phyloP scores from a whole-genome alignment of 257 asterid species.

The Penstemon davidsonii region DNA sequence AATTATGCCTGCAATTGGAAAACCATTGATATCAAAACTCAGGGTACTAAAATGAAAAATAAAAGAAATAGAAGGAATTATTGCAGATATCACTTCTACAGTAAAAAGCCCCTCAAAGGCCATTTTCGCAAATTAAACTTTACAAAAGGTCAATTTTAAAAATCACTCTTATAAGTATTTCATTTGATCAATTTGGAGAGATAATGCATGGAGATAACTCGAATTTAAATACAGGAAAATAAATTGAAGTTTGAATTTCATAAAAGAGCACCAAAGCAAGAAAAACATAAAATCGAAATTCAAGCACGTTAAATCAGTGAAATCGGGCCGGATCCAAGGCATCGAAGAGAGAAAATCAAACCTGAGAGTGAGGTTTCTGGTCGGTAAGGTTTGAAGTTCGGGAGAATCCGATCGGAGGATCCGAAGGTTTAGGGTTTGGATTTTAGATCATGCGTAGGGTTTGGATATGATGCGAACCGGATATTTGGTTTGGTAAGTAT shows the following conservation, averaged over 20 bases:
- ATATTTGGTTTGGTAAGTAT: slow-evolving; percentile 23
- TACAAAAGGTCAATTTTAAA: too few species aligned
- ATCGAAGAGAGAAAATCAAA: slow-evolving; percentile 23
- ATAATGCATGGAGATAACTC: too few species aligned
- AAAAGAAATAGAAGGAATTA: too few species aligned
- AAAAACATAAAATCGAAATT: neutral
- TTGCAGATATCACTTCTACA: too few species aligned
- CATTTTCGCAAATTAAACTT: too few species aligned
- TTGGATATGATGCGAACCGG: slow-evolving; percentile 36
- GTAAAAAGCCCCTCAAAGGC: too few species aligned
- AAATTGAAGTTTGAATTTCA: too few species aligned
- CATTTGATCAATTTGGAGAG: neutral
- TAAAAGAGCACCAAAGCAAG: neutral
- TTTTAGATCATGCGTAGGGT: slow-evolving; percentile 20
- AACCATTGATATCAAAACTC: too few species aligned
- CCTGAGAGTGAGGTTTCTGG: slow-evolving; percentile 32
- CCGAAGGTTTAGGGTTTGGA: slow-evolving; percentile 65
- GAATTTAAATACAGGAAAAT: too few species aligned
- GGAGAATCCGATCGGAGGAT: slow-evolving; percentile 57
- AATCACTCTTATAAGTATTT: too few species aligned
- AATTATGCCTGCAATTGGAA: too few species aligned
- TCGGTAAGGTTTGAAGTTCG: slow-evolving; percentile 29
- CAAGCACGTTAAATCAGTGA: neutral
- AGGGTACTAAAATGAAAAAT: too few species aligned
- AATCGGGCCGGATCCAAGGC: slow-evolving; percentile 51